Base-by-base conservation (phyloP, 2,329 filamentous ascomycete genomes). In the Colletotrichum sp. region DNA sequence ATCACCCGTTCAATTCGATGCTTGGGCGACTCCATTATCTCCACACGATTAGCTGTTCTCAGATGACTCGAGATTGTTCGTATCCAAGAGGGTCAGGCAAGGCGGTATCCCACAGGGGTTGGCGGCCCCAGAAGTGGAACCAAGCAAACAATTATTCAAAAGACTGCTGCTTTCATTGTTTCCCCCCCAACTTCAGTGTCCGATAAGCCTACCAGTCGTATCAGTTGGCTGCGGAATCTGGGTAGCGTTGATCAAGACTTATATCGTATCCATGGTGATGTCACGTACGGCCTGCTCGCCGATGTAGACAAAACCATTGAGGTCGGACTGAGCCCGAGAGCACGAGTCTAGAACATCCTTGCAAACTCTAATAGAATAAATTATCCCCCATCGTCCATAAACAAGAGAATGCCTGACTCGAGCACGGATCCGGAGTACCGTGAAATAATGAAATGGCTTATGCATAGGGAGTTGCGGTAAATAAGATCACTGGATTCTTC, bases 91-190 rank as follows among this genome's bases (percentile, higher is more conserved):
- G 27, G 25, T 18, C 52, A 0, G 27, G 55, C 18, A 58, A 58
- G 22, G 27, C 55, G 55, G 55, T 58, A 25, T 58, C 25, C 43
- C 43, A 48, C 55, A 27, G 55, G 27, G n/a, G 27, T 6, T 2
- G 0, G 27, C 0, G 22, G 55, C 16, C 55, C 55, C 55, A 0
- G 22, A 16, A 58, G 55, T n/a, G 61, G 13, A 34, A 34, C 61
- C 1, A 10, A n/a, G 32, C n/a, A 48, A 48, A 1, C 18, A 7
- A 48, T 22, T 22, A 3, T 48, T 48, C 43, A 48, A 1, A 48
- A 22, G 0, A 4, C n/a, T n/a, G 10, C 10, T 48, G 43, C 0
- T 22, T 12, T 43, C 1, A 43, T 43, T n/a, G 0, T n/a, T n/a
- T 6, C 0, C 9, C 18, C 18, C 39, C 18, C 43, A 22, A 22